These are phyloP conservation scores for Fusarium subtropicale DNA, from an alignment of 2,329 filamentous ascomycete species.

Conservation along the genomic window DNA sequence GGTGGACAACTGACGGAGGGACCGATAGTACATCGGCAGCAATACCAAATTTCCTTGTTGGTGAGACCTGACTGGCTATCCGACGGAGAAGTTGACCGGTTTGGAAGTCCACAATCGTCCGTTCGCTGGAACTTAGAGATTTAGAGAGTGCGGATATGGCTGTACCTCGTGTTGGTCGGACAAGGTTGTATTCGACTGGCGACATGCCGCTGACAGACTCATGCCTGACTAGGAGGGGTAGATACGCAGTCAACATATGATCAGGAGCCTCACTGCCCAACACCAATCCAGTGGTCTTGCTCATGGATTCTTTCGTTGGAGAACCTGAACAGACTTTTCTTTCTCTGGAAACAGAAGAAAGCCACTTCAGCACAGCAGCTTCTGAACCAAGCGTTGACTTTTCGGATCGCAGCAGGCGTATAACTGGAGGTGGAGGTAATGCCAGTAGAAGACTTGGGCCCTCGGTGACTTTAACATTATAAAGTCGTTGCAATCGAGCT, in stretches of 20 bases:
- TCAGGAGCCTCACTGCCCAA: constrained; percentile 1
- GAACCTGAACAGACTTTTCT: constrained; percentile 19
- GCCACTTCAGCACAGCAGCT: constrained; percentile 59
- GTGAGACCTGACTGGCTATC: constrained; percentile 59
- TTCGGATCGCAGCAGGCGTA: constrained; percentile 61
- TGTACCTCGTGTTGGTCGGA: constrained; percentile 53
- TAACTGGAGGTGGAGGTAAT: constrained; percentile 56
- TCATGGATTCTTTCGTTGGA: constrained; percentile 5
- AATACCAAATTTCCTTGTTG: constrained; percentile 61
- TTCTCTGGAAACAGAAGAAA: constrained; percentile 47
- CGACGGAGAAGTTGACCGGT: constrained; percentile 59
- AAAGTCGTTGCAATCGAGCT: constrained; percentile 56
- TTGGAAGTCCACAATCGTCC: constrained; percentile 58
- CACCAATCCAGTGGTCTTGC: constrained; percentile 1
- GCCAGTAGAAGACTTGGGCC: constrained; percentile 56
- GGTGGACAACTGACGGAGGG: constrained; percentile 29
- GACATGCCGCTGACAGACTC: constrained; percentile 47
- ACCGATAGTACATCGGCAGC: constrained; percentile 46
- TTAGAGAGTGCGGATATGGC: constrained; percentile 53
- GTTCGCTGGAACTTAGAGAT: constrained; percentile 52
- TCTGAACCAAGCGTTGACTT: constrained; percentile 59
- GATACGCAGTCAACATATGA: constrained; percentile 46
- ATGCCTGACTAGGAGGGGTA: constrained; percentile 58
- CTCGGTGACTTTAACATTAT: constrained; percentile 58
- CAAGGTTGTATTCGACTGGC: constrained; percentile 58